Base-by-base conservation (phyloP, 2,329 filamentous ascomycete species). In the Fusarium sp. region DNA sequence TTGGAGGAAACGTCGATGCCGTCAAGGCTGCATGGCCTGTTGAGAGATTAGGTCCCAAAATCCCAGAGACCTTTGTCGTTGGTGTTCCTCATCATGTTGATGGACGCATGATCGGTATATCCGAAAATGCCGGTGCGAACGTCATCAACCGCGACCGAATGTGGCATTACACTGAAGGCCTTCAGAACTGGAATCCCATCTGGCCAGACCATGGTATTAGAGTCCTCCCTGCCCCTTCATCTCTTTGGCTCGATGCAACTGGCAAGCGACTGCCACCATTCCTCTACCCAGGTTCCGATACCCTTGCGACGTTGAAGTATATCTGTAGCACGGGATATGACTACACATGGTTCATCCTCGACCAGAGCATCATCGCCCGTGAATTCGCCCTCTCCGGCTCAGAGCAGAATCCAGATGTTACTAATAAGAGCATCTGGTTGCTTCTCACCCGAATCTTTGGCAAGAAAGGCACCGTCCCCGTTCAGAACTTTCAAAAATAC, bases 131-230 rank as follows among this genome's bases (percentile, higher is more conserved):
- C 3, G 89, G 89, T 13, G 89, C 87, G 3, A 82, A 85, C 64
- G 76, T 90, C 67, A 84, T 91, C 81, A 91, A 91, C 80, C 84
- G 86, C 54, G 89, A 91, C 75, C 83, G 89, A 47, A 91, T 91
- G 89, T 91, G 89, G 89, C 89, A 91, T 78, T 91, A 91, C 77
- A 91, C 88, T 16, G 89, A 91, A 74, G 89, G 89, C 1, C 78
- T 91, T 16, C 82, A 85, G 60, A 91, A 91, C 77, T 91, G 89
- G 89, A 81, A 90, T 61, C 83, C 88, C 8, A 90, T 91, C 78
- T 91, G 89, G 89, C 89, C 88, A 0, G 67, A 75, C 19, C 89
- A 91, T 74, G 89, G 89, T 25, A 91, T 91, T 70, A 87, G 89
- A 38, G 85, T 91, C 5, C 81, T 91, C 19, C 88, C 89, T 0